A percentile compares a stretch with the other conserved stretches of the same genome.
Conservation (phyloP, 2,329 filamentous ascomycete genomes). For the Nannizziopsis barbatae region DNA sequence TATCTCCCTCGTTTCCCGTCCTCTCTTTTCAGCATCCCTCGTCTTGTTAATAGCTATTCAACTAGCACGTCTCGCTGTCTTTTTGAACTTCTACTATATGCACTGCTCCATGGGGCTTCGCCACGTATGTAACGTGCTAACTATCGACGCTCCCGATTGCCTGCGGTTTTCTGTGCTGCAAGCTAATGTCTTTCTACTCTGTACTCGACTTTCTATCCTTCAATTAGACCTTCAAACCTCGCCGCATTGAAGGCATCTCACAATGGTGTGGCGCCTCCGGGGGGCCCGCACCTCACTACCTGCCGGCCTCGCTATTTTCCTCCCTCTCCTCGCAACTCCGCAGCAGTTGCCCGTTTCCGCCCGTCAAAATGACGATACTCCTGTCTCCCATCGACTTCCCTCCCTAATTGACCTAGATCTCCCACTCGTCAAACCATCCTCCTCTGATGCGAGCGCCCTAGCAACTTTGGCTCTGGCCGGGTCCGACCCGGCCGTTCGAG, state of each 20-base stretch:
- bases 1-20: too few species aligned
- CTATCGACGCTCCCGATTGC: too few species aligned
- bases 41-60: too few species aligned
- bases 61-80: too few species aligned
- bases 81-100: too few species aligned
- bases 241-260: conserved; percentile 20
- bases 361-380: conserved; percentile 23
- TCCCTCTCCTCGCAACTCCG: conserved; percentile 53
- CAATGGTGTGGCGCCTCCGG: conserved; percentile 55
- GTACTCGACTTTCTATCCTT: neutral
- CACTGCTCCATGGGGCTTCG: too few species aligned
- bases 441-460: conserved; percentile 78
- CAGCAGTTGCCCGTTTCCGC: conserved; percentile 43
- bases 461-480: conserved; percentile 92
- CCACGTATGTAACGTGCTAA: too few species aligned
- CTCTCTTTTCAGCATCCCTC: too few species aligned
- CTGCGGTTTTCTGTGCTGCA: neutral
- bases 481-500: conserved; percentile 67
- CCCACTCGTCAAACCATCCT: conserved; percentile 15
- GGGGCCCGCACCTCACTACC: conserved; percentile 45
- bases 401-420: conserved; percentile 18
- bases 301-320: conserved; percentile 48
- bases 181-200: neutral
- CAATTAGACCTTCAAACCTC: neutral
- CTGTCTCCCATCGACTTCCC: conserved; percentile 14